Conservation (phyloP, 2,329 filamentous ascomycete genomes). For the Didymella glomerata region DNA sequence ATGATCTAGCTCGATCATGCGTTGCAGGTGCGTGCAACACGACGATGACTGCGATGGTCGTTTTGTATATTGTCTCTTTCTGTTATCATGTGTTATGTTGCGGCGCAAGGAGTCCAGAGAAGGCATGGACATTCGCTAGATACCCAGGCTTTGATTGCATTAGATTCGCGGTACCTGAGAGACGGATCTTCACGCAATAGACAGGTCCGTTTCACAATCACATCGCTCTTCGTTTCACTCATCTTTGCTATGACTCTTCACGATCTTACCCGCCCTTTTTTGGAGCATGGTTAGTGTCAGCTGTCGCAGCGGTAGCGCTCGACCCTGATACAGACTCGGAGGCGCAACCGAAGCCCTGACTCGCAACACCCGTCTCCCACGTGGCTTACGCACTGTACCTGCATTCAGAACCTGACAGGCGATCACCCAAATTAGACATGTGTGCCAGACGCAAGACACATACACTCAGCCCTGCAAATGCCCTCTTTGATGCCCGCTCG, state of each 20-base stretch:
- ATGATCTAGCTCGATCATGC: slow-evolving; percentile 6
- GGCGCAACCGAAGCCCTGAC: neutral
- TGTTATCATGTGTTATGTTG: neutral
- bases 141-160: slow-evolving; percentile 19
- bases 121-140: slow-evolving; percentile 24
- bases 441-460: neutral
- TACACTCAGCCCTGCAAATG: neutral
- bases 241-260: neutral
- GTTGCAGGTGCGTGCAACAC: neutral
- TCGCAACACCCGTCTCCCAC: neutral
- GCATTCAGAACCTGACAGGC: neutral
- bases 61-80: neutral
- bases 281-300: neutral
- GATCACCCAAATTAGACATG: neutral
- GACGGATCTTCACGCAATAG: neutral
- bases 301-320: neutral
- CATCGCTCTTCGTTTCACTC: neutral
- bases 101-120: slow-evolving; percentile 7
- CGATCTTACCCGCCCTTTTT: neutral
- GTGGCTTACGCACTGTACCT: neutral
- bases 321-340: neutral
- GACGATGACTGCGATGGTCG: neutral
- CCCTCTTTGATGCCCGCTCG: neutral
- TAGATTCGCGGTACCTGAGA: neutral
- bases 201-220: neutral